A percentile compares a stretch with the other conserved stretches of the same genome.
Evolutionary conservation across 768 basidiomycete species (phyloP).

Genomic region (Lyophyllum decastes): DNA sequence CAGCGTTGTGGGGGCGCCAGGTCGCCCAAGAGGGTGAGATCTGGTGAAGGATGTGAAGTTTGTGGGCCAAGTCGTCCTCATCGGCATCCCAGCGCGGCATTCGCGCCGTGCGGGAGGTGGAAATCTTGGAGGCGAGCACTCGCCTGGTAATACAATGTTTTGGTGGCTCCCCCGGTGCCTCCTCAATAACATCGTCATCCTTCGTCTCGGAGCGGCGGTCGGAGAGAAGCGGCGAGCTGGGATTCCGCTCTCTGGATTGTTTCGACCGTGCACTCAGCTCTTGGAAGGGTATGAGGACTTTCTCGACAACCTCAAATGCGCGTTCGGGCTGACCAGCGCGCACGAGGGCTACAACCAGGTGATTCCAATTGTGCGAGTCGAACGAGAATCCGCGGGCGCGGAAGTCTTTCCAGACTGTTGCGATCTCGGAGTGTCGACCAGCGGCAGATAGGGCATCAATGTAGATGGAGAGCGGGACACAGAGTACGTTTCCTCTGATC

Average conservation of each 20-base stretch:
- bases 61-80: constrained; percentile 53
- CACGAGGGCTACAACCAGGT: constrained; percentile 72
- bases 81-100: constrained; percentile 15
- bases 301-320: constrained; percentile 82
- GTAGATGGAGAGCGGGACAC: constrained; percentile 78
- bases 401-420: constrained; percentile 66
- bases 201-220: constrained; percentile 20
- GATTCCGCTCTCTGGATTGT: constrained; percentile 28
- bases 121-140: constrained; percentile 19
- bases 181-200: constrained; percentile 10
- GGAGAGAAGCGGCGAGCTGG: constrained; percentile 42
- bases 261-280: constrained; percentile 26
- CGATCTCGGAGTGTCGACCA: constrained; percentile 62
- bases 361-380: constrained; percentile 92
- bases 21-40: constrained; percentile 63
- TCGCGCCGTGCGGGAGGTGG: constrained; percentile 12
- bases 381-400: constrained; percentile 68
- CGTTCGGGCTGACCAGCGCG: constrained; percentile 81
- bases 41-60: constrained; percentile 60
- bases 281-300: constrained; percentile 67
- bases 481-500: constrained; percentile 57
- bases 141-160: constrained; percentile 28
- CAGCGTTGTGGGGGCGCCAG: constrained; percentile 63
- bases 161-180: constrained; percentile 29
- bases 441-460: constrained; percentile 72